Evolutionary conservation across 2,329 filamentous ascomycete genomes (phyloP).

Genomic region (Lizonia empirigonia): DNA sequence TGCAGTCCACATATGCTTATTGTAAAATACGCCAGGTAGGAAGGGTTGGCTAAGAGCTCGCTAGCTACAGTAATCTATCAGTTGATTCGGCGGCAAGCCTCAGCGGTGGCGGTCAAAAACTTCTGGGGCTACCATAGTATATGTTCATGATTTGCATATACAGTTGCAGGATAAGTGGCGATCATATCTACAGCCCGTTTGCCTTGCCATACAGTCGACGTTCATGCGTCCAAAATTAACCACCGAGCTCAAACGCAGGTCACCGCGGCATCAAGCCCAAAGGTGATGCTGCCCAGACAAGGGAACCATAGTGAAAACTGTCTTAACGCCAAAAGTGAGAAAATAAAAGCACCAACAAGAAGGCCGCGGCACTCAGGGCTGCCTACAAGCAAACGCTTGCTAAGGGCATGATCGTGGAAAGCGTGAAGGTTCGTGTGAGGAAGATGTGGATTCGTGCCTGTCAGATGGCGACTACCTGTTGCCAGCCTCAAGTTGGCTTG

Average conservation of each 20-base stretch:
- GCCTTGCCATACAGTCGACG: not conserved
- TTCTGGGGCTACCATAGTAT: no score
- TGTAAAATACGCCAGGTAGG: no score
- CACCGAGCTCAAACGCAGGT: not conserved
- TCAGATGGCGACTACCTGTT: slow-evolving; percentile 29
- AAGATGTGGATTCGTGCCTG: slow-evolving; percentile 12
- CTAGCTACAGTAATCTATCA: no score
- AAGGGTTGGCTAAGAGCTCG: no score
- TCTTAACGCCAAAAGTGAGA: not conserved
- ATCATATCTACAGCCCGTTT: not conserved
- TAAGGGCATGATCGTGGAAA: slow-evolving; percentile 6
- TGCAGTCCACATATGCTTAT: no score
- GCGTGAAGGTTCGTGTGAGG: slow-evolving; percentile 4
- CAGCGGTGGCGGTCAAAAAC: no score
- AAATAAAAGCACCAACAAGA: no score
- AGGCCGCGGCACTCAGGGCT: no score
- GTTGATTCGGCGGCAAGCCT: no score
- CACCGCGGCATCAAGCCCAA: not conserved
- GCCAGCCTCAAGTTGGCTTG: slow-evolving; percentile 46
- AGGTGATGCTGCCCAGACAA: not conserved
- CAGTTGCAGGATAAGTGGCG: not conserved
- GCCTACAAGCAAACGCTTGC: slow-evolving; percentile 3
- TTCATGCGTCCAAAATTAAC: not conserved
- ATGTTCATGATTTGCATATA: not conserved
- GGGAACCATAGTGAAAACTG: not conserved